phyloP scores from a whole-genome alignment of 116 monocot genomes.

The Zostera marina region DNA sequence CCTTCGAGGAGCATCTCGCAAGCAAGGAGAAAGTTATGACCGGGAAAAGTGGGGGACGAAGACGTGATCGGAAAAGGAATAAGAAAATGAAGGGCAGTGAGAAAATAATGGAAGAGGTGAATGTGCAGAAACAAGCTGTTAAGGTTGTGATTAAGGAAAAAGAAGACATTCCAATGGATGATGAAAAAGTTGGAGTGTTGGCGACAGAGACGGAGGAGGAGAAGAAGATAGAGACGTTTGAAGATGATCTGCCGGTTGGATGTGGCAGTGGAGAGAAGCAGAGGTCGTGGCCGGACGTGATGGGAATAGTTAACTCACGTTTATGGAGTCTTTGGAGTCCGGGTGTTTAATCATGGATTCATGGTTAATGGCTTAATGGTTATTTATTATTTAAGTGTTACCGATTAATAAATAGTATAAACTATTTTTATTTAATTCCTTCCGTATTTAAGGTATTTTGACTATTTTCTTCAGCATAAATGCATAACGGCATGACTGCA shows the following conservation, averaged over 20 bases:
- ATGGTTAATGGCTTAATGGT: no score
- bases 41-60: slow-evolving; percentile 2
- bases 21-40: slow-evolving; percentile 11
- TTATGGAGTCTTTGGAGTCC: slow-evolving; percentile 73
- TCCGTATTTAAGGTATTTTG: no score
- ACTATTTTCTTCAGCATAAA: no score
- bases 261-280: slow-evolving; percentile 17
- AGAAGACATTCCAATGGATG: not conserved
- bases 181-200: not conserved
- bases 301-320: slow-evolving; percentile 40
- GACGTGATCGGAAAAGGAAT: slow-evolving; percentile 4
- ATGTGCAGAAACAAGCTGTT: not conserved
- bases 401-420: not conserved
- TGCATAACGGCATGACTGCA: no score
- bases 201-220: not conserved
- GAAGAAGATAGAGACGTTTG: not conserved
- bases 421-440: not conserved
- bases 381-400: not conserved
- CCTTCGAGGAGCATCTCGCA: slow-evolving; percentile 72
- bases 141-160: not conserved
- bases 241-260: slow-evolving; percentile 5
- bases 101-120: not conserved
- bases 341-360: slow-evolving; percentile 15
- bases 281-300: slow-evolving; percentile 60
- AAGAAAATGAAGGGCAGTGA: not conserved